Evolutionary conservation across 73 alveolate genomes (phyloP), one percentile per base, ranked within the genome.

Genomic region (Diophrys sp.): DNA sequence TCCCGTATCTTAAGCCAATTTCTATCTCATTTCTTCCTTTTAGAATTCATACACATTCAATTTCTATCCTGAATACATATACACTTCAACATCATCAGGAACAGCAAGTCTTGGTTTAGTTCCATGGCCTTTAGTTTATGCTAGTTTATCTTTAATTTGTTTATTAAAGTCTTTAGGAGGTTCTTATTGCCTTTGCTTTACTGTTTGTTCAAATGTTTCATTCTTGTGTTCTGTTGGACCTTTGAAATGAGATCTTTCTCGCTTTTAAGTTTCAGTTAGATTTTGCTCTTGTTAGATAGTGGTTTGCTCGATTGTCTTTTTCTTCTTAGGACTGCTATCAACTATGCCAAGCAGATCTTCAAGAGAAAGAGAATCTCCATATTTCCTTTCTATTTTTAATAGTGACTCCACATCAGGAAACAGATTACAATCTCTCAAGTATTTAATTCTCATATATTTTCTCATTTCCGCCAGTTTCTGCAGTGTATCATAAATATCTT

Each of bases 401-500:
- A 90, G 82, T 28, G 54, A 56, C 2, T 79, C 93, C 0, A 84
- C 24, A 0, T 0, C 53, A 32, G 96, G 96, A 68, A 88, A 90
- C 66, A 90, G 86, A 62, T 81, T 75, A 70, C 67, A 85, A 53
- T 87, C 92, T 54, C 90, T 73, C 0, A 87, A 84, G 54, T 68
- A 77, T n/a, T 87, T 77, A 71, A 90, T 79, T 56, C 96, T 81
- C 25, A 81, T 90, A 31, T 70, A 77, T 71, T 90, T 90, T 44
- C 94, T 76, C 81, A 90, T 80, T 71, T 90, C 94, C 33, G 90
- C 90, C 0, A 82, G 62, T 54, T 90, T 86, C 55, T 90, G 78
- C 24, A 90, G 71, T n/a, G 94, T 90, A 69, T 87, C 92, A 67
- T 85, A 85, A 27, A 90, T 83, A 33, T 90, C 96, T 72, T 87